Evolutionary conservation across 139 green algal genomes (phyloP), one percentile per base, ranked within the genome.

Genomic region (Chlamydomonas asymmetrica): DNA sequence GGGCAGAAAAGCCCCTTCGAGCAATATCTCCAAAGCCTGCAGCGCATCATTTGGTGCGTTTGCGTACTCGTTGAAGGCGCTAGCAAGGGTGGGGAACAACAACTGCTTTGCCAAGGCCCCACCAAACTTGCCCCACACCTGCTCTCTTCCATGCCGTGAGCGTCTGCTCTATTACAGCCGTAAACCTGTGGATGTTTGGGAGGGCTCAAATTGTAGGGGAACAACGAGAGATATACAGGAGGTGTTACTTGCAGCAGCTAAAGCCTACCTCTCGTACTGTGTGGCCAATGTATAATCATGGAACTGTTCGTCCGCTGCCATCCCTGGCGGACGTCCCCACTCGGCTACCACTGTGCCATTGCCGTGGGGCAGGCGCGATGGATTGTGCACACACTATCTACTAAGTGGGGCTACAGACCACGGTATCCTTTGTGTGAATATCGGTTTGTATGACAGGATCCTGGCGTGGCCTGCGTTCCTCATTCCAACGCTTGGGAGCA

Each of bases 271-370:
- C 37, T 92, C 88, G 31, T 84, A 81, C 2, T 76, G 54, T 0
- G 82, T 91, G 0, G 88, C 86, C 2, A 87, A 65, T 0, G 86
- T 93, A 56, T 88, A 91, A 50, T 93, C 88, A 23, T 89, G 79
- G 48, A 89, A 92, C 20, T 75, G 49, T 29, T 88, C 83, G 31
- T 86, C 78, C 13, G 45, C 13, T 25, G 13, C 13, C 45, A 52
- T 52, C n/a, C n/a, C n/a, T n/a, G n/a, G n/a, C n/a, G n/a, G n/a
- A n/a, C n/a, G n/a, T n/a, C n/a, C n/a, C n/a, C n/a, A n/a, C n/a
- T n/a, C n/a, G n/a, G n/a, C n/a, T n/a, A n/a, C n/a, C n/a, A n/a
- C n/a, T n/a, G n/a, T n/a, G n/a, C n/a, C n/a, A n/a, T n/a, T n/a
- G n/a, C n/a, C n/a, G n/a, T n/a, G n/a, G n/a, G n/a, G n/a, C n/a